These are phyloP conservation scores for Sugiyamaella xylanicola DNA, from an alignment of 1,139 yeast species.

Conservation along the genomic window DNA sequence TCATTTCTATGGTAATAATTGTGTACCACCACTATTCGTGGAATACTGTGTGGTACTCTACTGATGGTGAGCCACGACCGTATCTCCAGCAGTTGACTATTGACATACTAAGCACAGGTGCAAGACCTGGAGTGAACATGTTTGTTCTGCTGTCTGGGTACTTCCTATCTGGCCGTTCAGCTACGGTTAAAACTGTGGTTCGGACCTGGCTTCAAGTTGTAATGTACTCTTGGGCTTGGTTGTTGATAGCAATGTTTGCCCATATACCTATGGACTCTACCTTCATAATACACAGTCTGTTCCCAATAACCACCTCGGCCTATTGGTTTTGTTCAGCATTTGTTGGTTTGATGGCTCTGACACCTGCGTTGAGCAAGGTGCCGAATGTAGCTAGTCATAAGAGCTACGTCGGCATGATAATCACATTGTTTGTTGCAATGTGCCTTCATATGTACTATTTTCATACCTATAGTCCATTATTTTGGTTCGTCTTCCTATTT, in stretches of 20 bases:
- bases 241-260: not conserved
- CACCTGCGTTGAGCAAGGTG: constrained; percentile 7
- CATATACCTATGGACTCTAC: not conserved
- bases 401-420: constrained; percentile 9
- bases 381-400: not conserved
- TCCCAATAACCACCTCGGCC: constrained; percentile 4
- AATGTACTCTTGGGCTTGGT: constrained; percentile 9
- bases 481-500: constrained; percentile 11
- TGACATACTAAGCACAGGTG: not conserved
- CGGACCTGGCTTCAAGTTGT: constrained; percentile 15
- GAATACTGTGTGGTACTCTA: constrained; percentile 7
- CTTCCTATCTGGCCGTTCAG: constrained; percentile 15
- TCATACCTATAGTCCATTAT: constrained; percentile 8
- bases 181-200: constrained; percentile 1
- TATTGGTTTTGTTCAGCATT: constrained; percentile 14
- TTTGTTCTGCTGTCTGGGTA: constrained; percentile 23
- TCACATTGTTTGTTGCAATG: not conserved
- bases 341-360: constrained; percentile 7
- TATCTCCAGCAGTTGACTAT: constrained; percentile 8
- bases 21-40: constrained; percentile 19
- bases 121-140: constrained; percentile 4
- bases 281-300: not conserved
- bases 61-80: constrained; percentile 9
- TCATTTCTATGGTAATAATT: constrained; percentile 21
- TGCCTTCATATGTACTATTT: not conserved